Evolutionary conservation across 176 grass and related monocot species (phyloP), one percentile per base, ranked within the genome.

Genomic region (Rhynchospora pubera): DNA sequence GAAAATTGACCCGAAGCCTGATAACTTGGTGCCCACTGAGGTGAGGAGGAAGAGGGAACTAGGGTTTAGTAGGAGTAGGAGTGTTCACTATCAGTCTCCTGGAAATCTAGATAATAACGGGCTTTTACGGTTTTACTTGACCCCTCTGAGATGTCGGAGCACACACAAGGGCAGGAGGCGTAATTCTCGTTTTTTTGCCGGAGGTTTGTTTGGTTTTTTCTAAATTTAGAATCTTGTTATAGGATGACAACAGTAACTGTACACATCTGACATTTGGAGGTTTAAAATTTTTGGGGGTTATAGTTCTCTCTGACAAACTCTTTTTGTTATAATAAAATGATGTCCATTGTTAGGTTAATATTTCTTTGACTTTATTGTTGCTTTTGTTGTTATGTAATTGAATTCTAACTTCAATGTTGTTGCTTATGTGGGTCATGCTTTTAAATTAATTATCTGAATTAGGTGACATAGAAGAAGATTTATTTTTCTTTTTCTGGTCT

Each of bases 81-180:
- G 92, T 22, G 89, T 95, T n/a, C 90, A 99, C 87, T 99, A 99
- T 14, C 88, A 91, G 0, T 99, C 96, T 64, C 91, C 96, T 6
- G 89, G 92, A 43, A 99, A 99, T 48, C 65, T 93, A 34, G 96
- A 99, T 67, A 90, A 95, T 34, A 93, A 93, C 7, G 88, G 90
- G 92, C 85, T 99, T 73, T 82, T 89, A 60, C 87, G 96, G 57
- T 99, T 99, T 83, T 99, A 99, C 46, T 79, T 99, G 64, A 99
- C 96, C 42, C 96, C 96, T n/a, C 86, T 99, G 86, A 95, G 92
- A 80, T 91, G 91, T 59, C 82, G 86, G 61, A 83, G 30, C 3
- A 39, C 86, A 48, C 92, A 84, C 84, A 91, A 88, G 83, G 91
- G 84, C 28, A 89, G 92, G 91, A 87, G 89, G 84, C 92, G 85